Percentiles rank a stretch among this genome's conserved stretches.
These are phyloP conservation scores for Aspergillus intermedius DNA, from an alignment of 2,329 filamentous ascomycete species.

Conservation along the genomic window DNA sequence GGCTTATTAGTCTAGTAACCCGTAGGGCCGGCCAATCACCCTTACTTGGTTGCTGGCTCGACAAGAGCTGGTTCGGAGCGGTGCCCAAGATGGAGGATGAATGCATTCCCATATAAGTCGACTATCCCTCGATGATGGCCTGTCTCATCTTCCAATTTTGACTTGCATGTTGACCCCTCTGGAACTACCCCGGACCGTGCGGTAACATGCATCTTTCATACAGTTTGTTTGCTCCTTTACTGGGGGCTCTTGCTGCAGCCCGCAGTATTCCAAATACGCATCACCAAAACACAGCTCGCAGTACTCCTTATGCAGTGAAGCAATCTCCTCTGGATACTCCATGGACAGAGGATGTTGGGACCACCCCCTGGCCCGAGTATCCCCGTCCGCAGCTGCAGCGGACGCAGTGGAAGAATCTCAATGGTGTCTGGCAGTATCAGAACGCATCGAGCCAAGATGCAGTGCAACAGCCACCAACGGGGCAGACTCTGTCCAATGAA, in stretches of 20 bases:
- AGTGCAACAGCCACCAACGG: conserved; percentile 40
- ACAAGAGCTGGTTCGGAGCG: not conserved
- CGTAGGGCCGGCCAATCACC: not conserved
- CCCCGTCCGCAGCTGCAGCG: conserved; percentile 43
- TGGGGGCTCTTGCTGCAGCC: not conserved
- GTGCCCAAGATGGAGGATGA: not conserved
- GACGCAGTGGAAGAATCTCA: conserved; percentile 45
- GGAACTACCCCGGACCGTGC: not conserved
- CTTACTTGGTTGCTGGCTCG: not conserved
- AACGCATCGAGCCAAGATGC: conserved; percentile 35
- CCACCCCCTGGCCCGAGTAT: conserved; percentile 46
- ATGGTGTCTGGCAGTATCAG: conserved; percentile 44
- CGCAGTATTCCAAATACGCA: not conserved
- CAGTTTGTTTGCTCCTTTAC: not conserved
- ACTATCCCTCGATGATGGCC: not conserved
- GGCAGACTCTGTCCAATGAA: conserved; percentile 35
- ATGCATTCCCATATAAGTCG: not conserved
- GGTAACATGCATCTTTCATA: not conserved
- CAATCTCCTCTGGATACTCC: conserved; percentile 37
- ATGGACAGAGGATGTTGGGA: conserved; percentile 44
- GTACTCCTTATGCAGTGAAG: conserved; percentile 29
- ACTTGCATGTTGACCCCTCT: not conserved
- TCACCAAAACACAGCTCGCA: not conserved
- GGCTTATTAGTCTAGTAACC: not conserved
- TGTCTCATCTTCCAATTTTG: not conserved